Evolutionary conservation across 441 rosid species (phyloP).

Genomic region (Biscutella laevigata): DNA sequence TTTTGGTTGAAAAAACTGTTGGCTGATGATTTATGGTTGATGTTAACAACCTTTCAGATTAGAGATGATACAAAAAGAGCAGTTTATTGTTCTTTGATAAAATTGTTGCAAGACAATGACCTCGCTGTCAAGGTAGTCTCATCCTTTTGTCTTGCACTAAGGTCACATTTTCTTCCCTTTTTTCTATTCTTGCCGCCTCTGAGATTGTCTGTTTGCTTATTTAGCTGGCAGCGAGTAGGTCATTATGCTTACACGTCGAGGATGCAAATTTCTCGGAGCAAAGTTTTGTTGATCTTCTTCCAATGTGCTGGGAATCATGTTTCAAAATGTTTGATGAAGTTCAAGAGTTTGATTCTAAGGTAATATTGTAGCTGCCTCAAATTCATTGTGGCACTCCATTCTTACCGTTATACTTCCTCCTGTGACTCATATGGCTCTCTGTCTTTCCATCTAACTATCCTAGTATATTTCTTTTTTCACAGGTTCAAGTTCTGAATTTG

Average conservation of each 20-base stretch:
- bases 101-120: slow-evolving; percentile 74
- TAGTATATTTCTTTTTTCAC: slow-evolving; percentile 20
- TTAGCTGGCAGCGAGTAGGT: slow-evolving; percentile 95
- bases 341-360: slow-evolving; percentile 99
- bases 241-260: slow-evolving; percentile 85
- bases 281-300: slow-evolving; percentile 80
- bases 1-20: background rate
- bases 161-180: background rate
- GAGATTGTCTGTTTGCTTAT: slow-evolving; percentile 27
- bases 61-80: slow-evolving; percentile 83
- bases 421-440: slow-evolving; percentile 1
- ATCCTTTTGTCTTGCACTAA: background rate
- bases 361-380: slow-evolving; percentile 24
- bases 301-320: slow-evolving; percentile 82
- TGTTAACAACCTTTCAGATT: slow-evolving; percentile 47
- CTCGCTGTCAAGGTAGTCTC: slow-evolving; percentile 76
- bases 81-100: slow-evolving; percentile 82
- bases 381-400: slow-evolving; percentile 4
- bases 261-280: slow-evolving; percentile 88
- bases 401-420: slow-evolving; percentile 14
- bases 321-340: slow-evolving; percentile 89
- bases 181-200: slow-evolving; percentile 18
- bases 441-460: slow-evolving; percentile 3
- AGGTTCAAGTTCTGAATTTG: slow-evolving; percentile 96
- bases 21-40: slow-evolving; percentile 17